Percentiles rank a stretch among this genome's conserved stretches.
Conservation (phyloP, 768 basidiomycete genomes). For the Mycena chlorophos region DNA sequence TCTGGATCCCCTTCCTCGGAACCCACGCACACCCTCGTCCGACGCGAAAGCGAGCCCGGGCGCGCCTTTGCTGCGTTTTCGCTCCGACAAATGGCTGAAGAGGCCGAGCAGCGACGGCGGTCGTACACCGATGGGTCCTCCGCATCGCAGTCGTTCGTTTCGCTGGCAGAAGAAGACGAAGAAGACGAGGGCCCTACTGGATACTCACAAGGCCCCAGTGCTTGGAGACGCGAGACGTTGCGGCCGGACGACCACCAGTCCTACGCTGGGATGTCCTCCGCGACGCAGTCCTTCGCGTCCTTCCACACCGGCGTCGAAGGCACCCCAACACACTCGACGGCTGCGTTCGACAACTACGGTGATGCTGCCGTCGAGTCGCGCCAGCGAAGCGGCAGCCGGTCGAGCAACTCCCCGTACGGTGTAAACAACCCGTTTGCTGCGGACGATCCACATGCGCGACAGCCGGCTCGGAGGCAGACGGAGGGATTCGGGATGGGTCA, state of each 20-base stretch:
- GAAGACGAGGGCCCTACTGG: background rate
- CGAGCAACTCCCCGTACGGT: background rate
- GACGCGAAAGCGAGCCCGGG: conserved; percentile 19
- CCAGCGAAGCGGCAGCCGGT: background rate
- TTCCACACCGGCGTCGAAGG: conserved; percentile 6
- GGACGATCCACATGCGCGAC: background rate
- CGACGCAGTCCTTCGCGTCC: conserved; percentile 21
- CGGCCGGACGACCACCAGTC: conserved; percentile 1
- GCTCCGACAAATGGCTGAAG: conserved; percentile 6
- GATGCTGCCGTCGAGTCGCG: conserved; percentile 6
- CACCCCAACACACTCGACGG: conserved; percentile 9
- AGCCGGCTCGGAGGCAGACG: background rate
- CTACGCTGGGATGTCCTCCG: conserved; percentile 17
- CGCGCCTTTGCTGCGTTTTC: conserved; percentile 12
- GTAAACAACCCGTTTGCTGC: background rate
- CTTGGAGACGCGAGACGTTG: background rate
- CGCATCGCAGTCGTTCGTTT: conserved; percentile 14
- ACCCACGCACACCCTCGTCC: conserved; percentile 1
- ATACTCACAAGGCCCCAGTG: background rate
- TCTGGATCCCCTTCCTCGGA: background rate
- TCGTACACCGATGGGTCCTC: conserved; percentile 19
- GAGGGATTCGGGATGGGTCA: background rate
- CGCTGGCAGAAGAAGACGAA: background rate
- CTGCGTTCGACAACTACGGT: conserved; percentile 5
- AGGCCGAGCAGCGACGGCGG: conserved; percentile 7